Percentiles rank a stretch among this genome's conserved stretches.
Evolutionary conservation across 805 yeast genomes (phyloP).

Genomic region (Kuraishia borneana): DNA sequence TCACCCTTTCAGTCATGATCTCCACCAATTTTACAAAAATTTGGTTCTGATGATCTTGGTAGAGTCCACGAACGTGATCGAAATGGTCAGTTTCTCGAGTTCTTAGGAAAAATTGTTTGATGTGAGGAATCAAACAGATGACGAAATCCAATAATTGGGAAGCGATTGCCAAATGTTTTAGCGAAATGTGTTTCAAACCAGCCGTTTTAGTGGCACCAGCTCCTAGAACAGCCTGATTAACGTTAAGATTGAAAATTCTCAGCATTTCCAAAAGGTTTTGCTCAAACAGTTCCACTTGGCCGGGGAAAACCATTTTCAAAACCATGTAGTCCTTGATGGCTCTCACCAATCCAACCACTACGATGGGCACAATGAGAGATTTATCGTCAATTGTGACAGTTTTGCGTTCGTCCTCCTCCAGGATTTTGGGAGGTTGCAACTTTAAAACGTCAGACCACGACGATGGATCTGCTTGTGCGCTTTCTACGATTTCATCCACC

Average conservation of each 20-base stretch:
- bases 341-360: constrained; percentile 27
- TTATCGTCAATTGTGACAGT: constrained; percentile 36
- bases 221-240: constrained; percentile 50
- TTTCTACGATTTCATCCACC: constrained; percentile 38
- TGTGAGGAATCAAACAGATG: constrained; percentile 23
- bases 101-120: constrained; percentile 19
- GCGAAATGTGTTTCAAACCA: constrained; percentile 62
- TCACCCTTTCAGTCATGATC: constrained; percentile 57
- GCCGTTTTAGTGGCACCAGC: constrained; percentile 73
- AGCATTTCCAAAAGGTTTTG: constrained; percentile 33
- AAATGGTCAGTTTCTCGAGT: constrained; percentile 18
- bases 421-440: constrained; percentile 6
- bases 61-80: constrained; percentile 26
- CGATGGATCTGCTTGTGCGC: constrained; percentile 33
- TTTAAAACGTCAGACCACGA: constrained; percentile 33
- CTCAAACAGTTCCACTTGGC: constrained; percentile 26
- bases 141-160: constrained; percentile 51
- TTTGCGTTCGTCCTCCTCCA: constrained; percentile 17
- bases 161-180: constrained; percentile 58
- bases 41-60: constrained; percentile 52
- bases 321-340: constrained; percentile 41
- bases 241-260: constrained; percentile 39
- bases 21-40: constrained; percentile 54
- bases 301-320: constrained; percentile 46
- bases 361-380: constrained; percentile 47